Percentiles rank a stretch among this genome's conserved stretches.
Evolutionary conservation across 306 rosid genomes (phyloP).

Genomic region (Prunus campanulata): DNA sequence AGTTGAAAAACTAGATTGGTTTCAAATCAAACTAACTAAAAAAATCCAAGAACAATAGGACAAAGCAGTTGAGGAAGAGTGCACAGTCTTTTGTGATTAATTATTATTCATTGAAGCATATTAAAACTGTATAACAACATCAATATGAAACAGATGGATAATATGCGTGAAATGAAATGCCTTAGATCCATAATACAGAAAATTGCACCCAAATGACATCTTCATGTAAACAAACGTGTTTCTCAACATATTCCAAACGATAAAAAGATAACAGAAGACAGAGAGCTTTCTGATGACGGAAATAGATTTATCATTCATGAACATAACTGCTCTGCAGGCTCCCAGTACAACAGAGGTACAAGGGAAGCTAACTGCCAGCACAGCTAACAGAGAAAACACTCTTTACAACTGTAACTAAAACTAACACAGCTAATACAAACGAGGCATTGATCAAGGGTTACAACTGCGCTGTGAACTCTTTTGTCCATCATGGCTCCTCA

Average conservation of each 20-base stretch:
- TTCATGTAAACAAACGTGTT: neutral
- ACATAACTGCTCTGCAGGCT: neutral
- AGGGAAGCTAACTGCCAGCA: neutral
- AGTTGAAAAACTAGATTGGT: neutral
- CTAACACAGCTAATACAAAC: neutral
- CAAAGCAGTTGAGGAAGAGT: neutral
- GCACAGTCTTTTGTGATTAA: neutral
- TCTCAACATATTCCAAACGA: neutral
- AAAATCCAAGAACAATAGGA: neutral
- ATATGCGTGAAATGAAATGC: neutral
- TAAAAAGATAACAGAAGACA: neutral
- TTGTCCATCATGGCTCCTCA: neutral
- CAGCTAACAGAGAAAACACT: neutral
- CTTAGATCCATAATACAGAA: neutral
- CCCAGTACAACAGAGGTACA: neutral
- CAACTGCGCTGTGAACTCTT: neutral
- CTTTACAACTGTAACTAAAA: neutral
- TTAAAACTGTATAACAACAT: neutral
- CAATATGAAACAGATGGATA: neutral
- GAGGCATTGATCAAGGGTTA: neutral
- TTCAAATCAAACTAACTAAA: neutral
- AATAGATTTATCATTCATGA: conserved; percentile 1
- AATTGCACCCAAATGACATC: neutral
- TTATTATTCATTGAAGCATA: neutral
- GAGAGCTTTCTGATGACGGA: neutral